Conservation (phyloP, 176 grass and related monocot genomes). For the Triticum urartu region DNA sequence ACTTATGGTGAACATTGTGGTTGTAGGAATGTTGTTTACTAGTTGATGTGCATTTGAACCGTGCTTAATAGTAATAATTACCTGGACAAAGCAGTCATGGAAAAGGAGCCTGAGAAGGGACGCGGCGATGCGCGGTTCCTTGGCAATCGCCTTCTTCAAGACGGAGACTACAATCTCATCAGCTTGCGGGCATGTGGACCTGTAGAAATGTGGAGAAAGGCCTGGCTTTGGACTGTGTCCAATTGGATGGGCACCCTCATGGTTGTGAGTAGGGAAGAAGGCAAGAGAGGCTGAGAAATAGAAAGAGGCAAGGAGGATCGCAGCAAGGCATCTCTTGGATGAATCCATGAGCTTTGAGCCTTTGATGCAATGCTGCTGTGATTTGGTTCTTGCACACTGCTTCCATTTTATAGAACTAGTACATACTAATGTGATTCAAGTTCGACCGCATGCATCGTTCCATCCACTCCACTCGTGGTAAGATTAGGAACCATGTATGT, state of each 20-base stretch:
- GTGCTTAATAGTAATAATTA: neutral
- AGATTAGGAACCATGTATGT: slow-evolving; percentile 26
- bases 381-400: neutral
- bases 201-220: slow-evolving; percentile 66
- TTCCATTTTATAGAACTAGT: slow-evolving; percentile 33
- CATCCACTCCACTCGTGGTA: slow-evolving; percentile 37
- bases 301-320: slow-evolving; percentile 31
- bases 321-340: slow-evolving; percentile 44
- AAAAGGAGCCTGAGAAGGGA: slow-evolving; percentile 78
- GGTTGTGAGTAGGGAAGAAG: slow-evolving; percentile 45
- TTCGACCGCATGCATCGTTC: slow-evolving; percentile 10
- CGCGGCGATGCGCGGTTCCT: slow-evolving; percentile 61
- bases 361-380: neutral
- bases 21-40: neutral
- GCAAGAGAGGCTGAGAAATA: slow-evolving; percentile 46
- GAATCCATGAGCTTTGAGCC: slow-evolving; percentile 41
- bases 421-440: neutral
- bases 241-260: slow-evolving; percentile 36
- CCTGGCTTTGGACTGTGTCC: slow-evolving; percentile 21
- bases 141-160: slow-evolving; percentile 57
- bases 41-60: neutral
- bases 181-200: slow-evolving; percentile 60
- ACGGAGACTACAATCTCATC: slow-evolving; percentile 66
- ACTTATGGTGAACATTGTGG: neutral
- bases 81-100: slow-evolving; percentile 86